Conservation (phyloP, 371 early-diverging fungal species). For the Caulochytrium protostelioides region DNA sequence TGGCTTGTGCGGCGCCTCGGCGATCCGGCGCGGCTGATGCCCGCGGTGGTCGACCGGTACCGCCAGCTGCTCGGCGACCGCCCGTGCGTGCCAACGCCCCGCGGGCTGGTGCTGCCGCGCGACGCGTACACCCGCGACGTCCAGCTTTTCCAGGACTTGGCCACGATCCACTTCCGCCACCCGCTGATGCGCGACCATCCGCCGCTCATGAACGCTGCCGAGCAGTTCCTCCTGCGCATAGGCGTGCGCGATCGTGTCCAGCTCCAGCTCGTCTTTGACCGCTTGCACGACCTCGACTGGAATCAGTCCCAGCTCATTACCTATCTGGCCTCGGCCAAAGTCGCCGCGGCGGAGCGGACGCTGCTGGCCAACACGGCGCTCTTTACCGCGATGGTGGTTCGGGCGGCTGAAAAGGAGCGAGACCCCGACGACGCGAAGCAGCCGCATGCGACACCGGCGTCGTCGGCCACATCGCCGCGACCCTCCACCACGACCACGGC, state of each 20-base stretch:
- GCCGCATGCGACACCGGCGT: too few species aligned
- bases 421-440: too few species aligned
- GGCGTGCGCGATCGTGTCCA: conserved; percentile 80
- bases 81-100: conserved; percentile 46
- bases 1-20: too few species aligned
- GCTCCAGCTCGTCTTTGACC: conserved; percentile 60
- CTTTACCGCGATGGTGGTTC: too few species aligned
- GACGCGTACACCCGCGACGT: conserved; percentile 60
- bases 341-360: conserved; percentile 41
- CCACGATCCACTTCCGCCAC: conserved; percentile 34
- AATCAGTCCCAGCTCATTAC: conserved; percentile 63
- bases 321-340: conserved; percentile 47
- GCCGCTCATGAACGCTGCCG: too few species aligned
- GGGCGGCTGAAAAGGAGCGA: too few species aligned
- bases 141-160: conserved; percentile 62
- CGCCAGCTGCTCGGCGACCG: conserved; percentile 14
- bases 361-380: too few species aligned
- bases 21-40: conserved; percentile 45
- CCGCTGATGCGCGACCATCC: too few species aligned
- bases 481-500: too few species aligned
- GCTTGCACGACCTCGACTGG: conserved; percentile 63
- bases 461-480: too few species aligned
- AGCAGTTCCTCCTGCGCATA: too few species aligned
- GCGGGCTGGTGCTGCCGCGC: conserved; percentile 40
- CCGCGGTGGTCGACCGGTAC: conserved; percentile 35